These are phyloP conservation scores for Pichia phayaonensis DNA, from an alignment of 805 yeast genomes.

Conservation along the genomic window DNA sequence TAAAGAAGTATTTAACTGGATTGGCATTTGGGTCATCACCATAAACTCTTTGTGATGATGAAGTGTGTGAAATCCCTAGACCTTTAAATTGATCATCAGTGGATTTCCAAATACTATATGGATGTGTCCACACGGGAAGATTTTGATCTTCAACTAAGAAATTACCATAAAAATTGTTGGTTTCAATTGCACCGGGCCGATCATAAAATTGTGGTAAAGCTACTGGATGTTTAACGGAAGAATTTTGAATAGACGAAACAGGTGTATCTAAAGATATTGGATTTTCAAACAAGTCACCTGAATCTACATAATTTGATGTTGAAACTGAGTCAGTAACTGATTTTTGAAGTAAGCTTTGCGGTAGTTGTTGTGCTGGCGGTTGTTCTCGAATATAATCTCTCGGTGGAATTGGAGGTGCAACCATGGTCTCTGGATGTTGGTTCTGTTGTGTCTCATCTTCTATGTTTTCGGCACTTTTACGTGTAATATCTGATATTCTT, in stretches of 20 bases:
- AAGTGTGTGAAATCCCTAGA: conserved; percentile 59
- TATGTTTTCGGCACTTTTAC: background rate
- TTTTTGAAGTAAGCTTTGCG: background rate
- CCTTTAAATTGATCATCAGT: conserved; percentile 38
- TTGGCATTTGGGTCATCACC: conserved; percentile 53
- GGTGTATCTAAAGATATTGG: conserved; percentile 20
- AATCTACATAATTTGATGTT: background rate
- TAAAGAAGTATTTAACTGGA: conserved; percentile 46
- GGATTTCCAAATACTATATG: conserved; percentile 67
- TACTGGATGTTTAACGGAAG: conserved; percentile 57
- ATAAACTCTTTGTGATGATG: conserved; percentile 51
- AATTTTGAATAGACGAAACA: conserved; percentile 22
- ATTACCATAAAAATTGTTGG: conserved; percentile 76
- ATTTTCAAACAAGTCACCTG: conserved; percentile 14
- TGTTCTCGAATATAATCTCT: conserved; percentile 16
- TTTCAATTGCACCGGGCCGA: conserved; percentile 47
- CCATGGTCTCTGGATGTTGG: background rate
- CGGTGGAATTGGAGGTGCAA: conserved; percentile 20
- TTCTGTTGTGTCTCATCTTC: background rate
- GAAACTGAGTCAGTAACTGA: background rate
- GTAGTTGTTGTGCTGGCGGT: background rate
- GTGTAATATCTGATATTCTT: background rate
- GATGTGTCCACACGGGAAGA: conserved; percentile 73
- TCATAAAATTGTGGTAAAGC: conserved; percentile 46
- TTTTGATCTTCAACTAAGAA: conserved; percentile 59